Percentiles rank a stretch among this genome's conserved stretches.
Conservation (phyloP, 495 filamentous ascomycete species). For the Aspergillus campestris region DNA sequence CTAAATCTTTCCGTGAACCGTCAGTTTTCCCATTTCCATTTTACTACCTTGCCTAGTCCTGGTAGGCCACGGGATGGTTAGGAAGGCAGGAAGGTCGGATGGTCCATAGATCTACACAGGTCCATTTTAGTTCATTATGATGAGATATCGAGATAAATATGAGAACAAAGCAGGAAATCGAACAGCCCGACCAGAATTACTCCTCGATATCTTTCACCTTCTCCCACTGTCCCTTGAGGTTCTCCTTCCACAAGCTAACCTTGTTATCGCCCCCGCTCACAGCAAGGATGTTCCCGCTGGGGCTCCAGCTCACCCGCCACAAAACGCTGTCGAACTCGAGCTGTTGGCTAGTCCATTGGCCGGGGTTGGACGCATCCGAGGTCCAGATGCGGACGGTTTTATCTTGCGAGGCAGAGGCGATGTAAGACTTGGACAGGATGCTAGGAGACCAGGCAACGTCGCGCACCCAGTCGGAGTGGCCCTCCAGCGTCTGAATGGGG, state of each 20-base stretch:
- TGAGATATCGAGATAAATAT: constrained; percentile 9
- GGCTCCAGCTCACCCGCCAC: constrained; percentile 96
- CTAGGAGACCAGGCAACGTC: constrained; percentile 96
- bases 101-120: neutral
- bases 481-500: constrained; percentile 49
- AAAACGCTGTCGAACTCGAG: constrained; percentile 80
- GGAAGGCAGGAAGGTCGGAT: too few species aligned
- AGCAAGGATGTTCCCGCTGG: constrained; percentile 94
- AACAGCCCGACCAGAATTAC: constrained; percentile 27
- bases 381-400: constrained; percentile 98
- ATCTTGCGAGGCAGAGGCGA: constrained; percentile 90
- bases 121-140: constrained; percentile 5
- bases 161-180: constrained; percentile 7
- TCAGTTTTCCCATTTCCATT: too few species aligned
- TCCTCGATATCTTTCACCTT: constrained; percentile 95
- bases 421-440: constrained; percentile 88
- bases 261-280: constrained; percentile 94
- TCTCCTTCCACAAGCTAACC: constrained; percentile 63
- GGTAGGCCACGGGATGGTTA: too few species aligned
- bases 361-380: constrained; percentile 48
- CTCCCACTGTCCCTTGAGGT: constrained; percentile 72
- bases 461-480: constrained; percentile 95
- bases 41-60: too few species aligned
- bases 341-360: constrained; percentile 73
- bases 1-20: neutral